Evolutionary conservation across 345 rosid species (phyloP), one percentile per base, ranked within the genome.

Genomic region (Citrus inodora): DNA sequence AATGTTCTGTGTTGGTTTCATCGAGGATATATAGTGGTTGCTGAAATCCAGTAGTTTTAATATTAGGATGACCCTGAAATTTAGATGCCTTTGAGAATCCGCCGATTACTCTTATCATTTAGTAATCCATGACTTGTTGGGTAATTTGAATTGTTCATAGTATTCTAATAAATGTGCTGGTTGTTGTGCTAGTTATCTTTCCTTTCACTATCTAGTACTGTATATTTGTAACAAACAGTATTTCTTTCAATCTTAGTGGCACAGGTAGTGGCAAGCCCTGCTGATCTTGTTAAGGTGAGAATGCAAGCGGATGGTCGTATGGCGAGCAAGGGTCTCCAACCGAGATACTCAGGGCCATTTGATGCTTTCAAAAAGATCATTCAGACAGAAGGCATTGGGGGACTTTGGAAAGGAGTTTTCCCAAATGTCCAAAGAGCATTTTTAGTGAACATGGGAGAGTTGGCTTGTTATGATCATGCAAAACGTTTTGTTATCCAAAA

Each of bases 401-500:
- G 97, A 24, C 82, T 94, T 17, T 92, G 97, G 98, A 94, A 84
- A 89, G 97, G 97, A 37, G 96, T 92, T 80, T 60, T 94, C 40
- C 97, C 97, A 7, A 91, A 94, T 79, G 89, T 89, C 1, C 97
- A 94, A 64, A 87, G 98, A 80, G 98, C 97, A 17, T 94, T 94
- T 83, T 80, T 92, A 21, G 97, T 92, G 78, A 94, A 94, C 68
- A 92, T 92, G 98, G 97, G 97, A 67, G 97, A 94, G 77, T 77
- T 94, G 80, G 97, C 94, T 30, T 92, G 98, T 75, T 94, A 94
- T 30, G 97, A 94, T 80, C 98, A 94, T 69, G 98, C 97, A 9
- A 94, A 94, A 82, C 81, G 78, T 28, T 89, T 90, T 82, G 86
- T 94, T 48, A 87, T 92, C 63, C 80, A 73, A 11, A 85, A 84